phyloP scores from a whole-genome alignment of 2,329 filamentous ascomycete genomes.

The Trichoderma sp. region DNA sequence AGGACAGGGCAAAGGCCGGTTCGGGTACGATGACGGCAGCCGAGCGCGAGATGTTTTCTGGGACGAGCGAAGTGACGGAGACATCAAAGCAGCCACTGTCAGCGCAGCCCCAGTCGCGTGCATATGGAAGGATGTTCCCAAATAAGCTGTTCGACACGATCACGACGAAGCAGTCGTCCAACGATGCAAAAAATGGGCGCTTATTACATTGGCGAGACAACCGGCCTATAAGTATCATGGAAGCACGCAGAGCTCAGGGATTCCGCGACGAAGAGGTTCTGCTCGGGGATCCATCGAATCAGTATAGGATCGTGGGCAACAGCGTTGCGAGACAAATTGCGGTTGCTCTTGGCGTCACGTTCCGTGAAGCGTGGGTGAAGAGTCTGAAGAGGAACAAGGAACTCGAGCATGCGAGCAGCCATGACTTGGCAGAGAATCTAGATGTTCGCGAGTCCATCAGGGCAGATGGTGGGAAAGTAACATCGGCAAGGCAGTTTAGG shows the following conservation, averaged over 20 bases:
- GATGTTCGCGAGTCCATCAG: not conserved
- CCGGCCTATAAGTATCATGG: constrained; percentile 61
- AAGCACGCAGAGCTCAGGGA: constrained; percentile 66
- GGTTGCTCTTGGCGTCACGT: constrained; percentile 60
- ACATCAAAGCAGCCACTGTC: constrained; percentile 21
- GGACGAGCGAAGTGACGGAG: not conserved
- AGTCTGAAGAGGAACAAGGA: constrained; percentile 20
- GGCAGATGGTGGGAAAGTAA: not conserved
- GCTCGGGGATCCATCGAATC: constrained; percentile 52
- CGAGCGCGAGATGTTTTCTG: constrained; percentile 41
- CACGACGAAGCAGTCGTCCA: constrained; percentile 49
- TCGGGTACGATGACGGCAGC: constrained; percentile 36
- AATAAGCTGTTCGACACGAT: constrained; percentile 59
- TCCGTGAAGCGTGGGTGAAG: constrained; percentile 53
- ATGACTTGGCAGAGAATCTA: no score
- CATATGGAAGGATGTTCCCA: constrained; percentile 53
- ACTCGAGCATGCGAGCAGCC: not conserved
- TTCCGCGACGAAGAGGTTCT: constrained; percentile 68
- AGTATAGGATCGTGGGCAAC: constrained; percentile 71
- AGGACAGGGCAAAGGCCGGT: constrained; percentile 23
- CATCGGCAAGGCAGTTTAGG: not conserved
- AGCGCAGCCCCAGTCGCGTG: constrained; percentile 38
- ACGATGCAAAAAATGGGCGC: constrained; percentile 54
- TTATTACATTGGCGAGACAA: constrained; percentile 64
- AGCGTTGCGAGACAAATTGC: constrained; percentile 69